phyloP scores from a whole-genome alignment of 148 eudicot species.

The Camellia sinensis region DNA sequence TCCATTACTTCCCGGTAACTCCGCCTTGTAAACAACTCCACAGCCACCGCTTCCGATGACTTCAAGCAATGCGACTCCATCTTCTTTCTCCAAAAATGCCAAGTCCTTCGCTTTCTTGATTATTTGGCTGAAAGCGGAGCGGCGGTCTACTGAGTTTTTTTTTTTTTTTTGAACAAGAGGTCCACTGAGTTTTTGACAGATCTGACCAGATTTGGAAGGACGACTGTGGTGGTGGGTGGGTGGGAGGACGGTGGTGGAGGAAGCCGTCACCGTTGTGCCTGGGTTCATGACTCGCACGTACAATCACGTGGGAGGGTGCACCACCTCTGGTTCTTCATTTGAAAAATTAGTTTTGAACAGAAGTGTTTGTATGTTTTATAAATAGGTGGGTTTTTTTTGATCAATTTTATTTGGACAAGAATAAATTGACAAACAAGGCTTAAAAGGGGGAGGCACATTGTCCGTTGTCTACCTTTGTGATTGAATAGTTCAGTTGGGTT shows the following conservation, averaged over 20 bases:
- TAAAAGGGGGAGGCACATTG: no score
- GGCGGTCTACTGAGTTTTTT: conserved; percentile 29
- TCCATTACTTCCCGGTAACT: conserved; percentile 63
- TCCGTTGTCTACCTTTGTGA: no score
- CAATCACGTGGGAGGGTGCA: conserved; percentile 52
- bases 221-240: background rate
- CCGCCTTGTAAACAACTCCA: conserved; percentile 70
- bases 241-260: conserved; percentile 84
- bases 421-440: no score
- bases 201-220: no score
- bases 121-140: conserved; percentile 52
- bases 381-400: no score
- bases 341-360: no score
- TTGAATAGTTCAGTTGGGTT: no score
- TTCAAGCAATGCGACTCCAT: conserved; percentile 46
- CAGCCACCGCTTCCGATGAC: conserved; percentile 79
- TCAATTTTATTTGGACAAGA: no score
- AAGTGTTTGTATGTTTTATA: no score
- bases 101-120: conserved; percentile 78
- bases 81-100: conserved; percentile 73
- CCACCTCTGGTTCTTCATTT: conserved; percentile 35
- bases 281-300: conserved; percentile 48
- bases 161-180: background rate
- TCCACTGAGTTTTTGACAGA: no score
- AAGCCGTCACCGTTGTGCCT: conserved; percentile 56